phyloP scores from a whole-genome alignment of 2,329 filamentous ascomycete genomes.

The Aspergillus floridensis region DNA sequence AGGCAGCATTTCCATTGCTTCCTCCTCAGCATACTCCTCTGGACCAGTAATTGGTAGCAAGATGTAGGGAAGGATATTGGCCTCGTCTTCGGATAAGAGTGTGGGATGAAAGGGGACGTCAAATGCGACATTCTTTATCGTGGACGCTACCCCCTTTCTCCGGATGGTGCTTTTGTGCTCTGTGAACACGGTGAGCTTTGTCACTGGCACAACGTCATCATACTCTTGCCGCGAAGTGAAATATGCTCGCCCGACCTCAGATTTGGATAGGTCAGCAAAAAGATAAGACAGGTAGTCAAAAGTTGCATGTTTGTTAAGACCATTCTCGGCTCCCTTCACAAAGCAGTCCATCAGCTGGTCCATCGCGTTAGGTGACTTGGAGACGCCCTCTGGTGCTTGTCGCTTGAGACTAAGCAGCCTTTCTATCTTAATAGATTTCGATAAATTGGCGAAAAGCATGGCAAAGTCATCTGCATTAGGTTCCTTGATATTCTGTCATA shows the following conservation, averaged over 20 bases:
- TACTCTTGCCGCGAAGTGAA: conserved; percentile 72
- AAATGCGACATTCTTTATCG: conserved; percentile 92
- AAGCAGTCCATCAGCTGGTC: conserved; percentile 95
- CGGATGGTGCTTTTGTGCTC: conserved; percentile 81
- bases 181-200: conserved; percentile 91
- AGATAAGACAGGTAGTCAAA: conserved; percentile 93
- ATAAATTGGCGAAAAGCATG: conserved; percentile 90
- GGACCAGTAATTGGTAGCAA: conserved; percentile 82
- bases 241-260: conserved; percentile 70
- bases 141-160: conserved; percentile 89
- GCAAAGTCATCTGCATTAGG: conserved; percentile 78
- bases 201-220: conserved; percentile 80
- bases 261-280: conserved; percentile 88
- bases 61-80: conserved; percentile 84
- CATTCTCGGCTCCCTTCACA: conserved; percentile 80
- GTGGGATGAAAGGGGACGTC: conserved; percentile 69
- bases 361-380: conserved; percentile 69
- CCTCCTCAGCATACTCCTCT: conserved; percentile 85
- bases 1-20: conserved; percentile 79
- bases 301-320: conserved; percentile 79
- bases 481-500: conserved; percentile 55
- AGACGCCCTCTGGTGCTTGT: conserved; percentile 65
- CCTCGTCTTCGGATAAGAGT: conserved; percentile 68
- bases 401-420: conserved; percentile 68
- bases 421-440: conserved; percentile 73